Base-by-base conservation (phyloP, 1,284 basidiomycete species). In the Cutaneotrichosporon dermatis region DNA sequence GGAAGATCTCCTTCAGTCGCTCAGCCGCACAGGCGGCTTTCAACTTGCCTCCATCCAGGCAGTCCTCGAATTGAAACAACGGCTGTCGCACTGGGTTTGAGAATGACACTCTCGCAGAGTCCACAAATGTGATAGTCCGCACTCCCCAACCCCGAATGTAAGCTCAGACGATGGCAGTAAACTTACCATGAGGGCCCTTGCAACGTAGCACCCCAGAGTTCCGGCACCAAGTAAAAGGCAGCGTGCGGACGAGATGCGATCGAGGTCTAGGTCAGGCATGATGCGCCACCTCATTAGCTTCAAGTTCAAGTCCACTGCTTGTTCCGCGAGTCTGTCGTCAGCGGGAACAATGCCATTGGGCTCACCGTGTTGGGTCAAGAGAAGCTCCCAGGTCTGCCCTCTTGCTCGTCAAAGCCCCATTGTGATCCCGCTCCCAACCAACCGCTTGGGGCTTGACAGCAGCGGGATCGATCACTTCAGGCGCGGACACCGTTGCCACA, bases 231-330 rank as follows among this genome's bases (percentile, higher is more conserved):
- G 85, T 1, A 98, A 80, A 1, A 99, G 80, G 74, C 91, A 96
- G 53, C 81, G 84, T 0, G 92, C 92, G 0, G 76, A 74, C 2
- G 90, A 85, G 34, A 99, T 84, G 76, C 86, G 90, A 54, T 96
- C 93, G 6, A 99, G 82, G 65, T 98, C 84, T 48, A 99, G 85
- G 0, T 85, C 80, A 2, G 96, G 95, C 49, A 99, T 81, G 65
- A 99, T 93, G 8, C 95, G 84, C 95, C 95, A 99, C 36, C 92
- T 84, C 95, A 99, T 98, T 25, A 99, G 83, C 76, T 98, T 98
- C 55, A 99, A 81, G 73, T 99, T 99, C 39, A 99, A 82, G 76
- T 97, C 93, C 9, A 98, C 92, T 0, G 96, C 96, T 76, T 98
- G 95, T 66, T 92, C 87, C 0, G 96, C 94, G 6, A 98, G 83